These are phyloP conservation scores for Quercus agrifolia DNA, from an alignment of 306 rosid genomes.

Conservation along the genomic window DNA sequence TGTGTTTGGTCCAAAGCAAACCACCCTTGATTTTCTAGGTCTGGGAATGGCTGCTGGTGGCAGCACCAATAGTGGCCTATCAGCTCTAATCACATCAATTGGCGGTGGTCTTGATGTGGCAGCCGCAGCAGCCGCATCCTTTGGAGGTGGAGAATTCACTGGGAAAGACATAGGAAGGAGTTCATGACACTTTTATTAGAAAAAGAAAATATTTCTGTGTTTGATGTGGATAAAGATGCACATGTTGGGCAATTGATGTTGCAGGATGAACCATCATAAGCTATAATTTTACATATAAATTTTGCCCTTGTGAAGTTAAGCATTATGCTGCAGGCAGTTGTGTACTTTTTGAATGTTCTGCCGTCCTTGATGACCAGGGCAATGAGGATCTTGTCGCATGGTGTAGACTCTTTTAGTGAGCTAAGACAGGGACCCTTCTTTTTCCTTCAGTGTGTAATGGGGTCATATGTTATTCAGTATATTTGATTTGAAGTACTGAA, in stretches of 20 bases:
- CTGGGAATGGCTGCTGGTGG: constrained; percentile 90
- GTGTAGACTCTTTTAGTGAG: constrained; percentile 15
- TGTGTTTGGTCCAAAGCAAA: constrained; percentile 78
- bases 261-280: constrained; percentile 24
- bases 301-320: constrained; percentile 9
- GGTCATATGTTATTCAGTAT: constrained; percentile 4
- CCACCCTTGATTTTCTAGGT: constrained; percentile 91
- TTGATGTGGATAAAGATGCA: not conserved
- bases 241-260: constrained; percentile 23
- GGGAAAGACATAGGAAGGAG: constrained; percentile 63
- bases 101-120: constrained; percentile 65
- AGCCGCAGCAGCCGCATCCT: constrained; percentile 51
- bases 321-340: constrained; percentile 19
- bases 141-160: constrained; percentile 56
- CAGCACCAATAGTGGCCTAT: constrained; percentile 48
- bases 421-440: constrained; percentile 16
- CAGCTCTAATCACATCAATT: constrained; percentile 75
- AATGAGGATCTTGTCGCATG: not conserved
- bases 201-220: not conserved
- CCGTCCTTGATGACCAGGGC: constrained; percentile 21
- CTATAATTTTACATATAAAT: not conserved
- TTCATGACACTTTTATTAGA: constrained; percentile 28
- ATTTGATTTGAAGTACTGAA: not conserved
- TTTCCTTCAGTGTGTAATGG: not conserved
- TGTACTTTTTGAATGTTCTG: constrained; percentile 20